Evolutionary conservation across 2,329 filamentous ascomycete species (phyloP), one percentile per base, ranked within the genome.

Genomic region (Calycina marina): DNA sequence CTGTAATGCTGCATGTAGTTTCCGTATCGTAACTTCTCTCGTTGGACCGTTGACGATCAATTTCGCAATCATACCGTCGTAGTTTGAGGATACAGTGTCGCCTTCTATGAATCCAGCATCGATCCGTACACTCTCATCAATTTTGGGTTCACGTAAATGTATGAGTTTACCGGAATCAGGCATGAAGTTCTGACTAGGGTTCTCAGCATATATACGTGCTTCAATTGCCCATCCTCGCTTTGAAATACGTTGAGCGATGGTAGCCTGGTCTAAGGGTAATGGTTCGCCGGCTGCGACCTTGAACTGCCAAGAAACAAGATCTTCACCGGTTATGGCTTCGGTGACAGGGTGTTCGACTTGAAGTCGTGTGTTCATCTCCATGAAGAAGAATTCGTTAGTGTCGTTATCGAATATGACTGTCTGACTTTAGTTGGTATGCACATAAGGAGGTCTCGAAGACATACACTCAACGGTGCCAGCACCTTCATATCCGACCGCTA

Each of bases 61-160:
- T 59, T 98, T 98, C 27, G 90, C 83, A 44, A 98, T 93, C 90
- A 98, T 98, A 16, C 90, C 90, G 47, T 98, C 90, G 56, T 98
- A 98, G 34, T 90, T 82, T 37, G 88, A 83, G 0, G 86, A 92
- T 3, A 98, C 82, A 40, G 84, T 83, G 52, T 93, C 88, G 15
- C 90, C 90, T 44, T 85, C 69, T 16, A 86, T 72, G 53, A 96
- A 96, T 2, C 90, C 90, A 28, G 86, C 85, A 50, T 98, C 90
- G 42, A 98, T 85, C 25, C 90, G 76, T 18, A 96, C 70, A 41
- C 85, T 79, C 1, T 77, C 67, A 22, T 72, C 69, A 4, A 68
- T 60, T 30, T 61, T 54, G 0, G 88, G 86, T 2, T 81, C 85
- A 18, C 72, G 69, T 8, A 96, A 71, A 53, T 94, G 83, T 4